A percentile compares a stretch with the other conserved stretches of the same genome.
phyloP scores from a whole-genome alignment of 441 rosid genomes.

The Syzygium syzygioides region DNA sequence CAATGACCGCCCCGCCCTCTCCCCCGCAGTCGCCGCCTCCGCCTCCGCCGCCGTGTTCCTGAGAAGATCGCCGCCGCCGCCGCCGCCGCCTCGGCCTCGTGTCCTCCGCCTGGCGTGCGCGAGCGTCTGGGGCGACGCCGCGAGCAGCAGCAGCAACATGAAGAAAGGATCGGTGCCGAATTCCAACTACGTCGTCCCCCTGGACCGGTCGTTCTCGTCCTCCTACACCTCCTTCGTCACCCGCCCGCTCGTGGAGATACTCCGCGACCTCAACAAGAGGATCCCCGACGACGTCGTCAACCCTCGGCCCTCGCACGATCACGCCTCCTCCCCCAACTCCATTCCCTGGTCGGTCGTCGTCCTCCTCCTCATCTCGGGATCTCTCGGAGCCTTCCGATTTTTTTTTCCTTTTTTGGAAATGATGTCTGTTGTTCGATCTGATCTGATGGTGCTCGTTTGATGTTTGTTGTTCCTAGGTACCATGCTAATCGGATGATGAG shows the following conservation, averaged over 20 bases:
- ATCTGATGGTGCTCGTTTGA: background rate
- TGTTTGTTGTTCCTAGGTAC: conserved; percentile 39
- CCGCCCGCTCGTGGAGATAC: conserved; percentile 88
- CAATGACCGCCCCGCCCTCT: background rate
- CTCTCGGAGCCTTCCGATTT: background rate
- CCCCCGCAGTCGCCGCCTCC: background rate
- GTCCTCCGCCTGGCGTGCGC: background rate
- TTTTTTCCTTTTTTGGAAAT: background rate
- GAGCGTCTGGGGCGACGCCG: background rate
- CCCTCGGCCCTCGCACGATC: conserved; percentile 12
- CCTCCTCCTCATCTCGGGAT: background rate
- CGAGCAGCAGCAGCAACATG: conserved; percentile 23
- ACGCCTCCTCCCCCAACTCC: conserved; percentile 10
- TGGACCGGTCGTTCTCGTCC: conserved; percentile 60
- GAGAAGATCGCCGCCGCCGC: background rate
- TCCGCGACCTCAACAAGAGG: conserved; percentile 92
- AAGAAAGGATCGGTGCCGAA: conserved; percentile 45
- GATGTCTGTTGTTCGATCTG: background rate
- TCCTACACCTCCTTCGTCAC: conserved; percentile 62
- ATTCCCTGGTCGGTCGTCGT: conserved; percentile 62
- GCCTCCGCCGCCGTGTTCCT: background rate
- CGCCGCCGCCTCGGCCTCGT: background rate
- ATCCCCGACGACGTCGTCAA: conserved; percentile 79
- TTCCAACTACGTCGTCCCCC: conserved; percentile 87
- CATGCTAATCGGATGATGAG: conserved; percentile 98